These are phyloP conservation scores for Tolypocladium ovalisporum DNA, from an alignment of 2,329 filamentous ascomycete genomes.

Conservation along the genomic window DNA sequence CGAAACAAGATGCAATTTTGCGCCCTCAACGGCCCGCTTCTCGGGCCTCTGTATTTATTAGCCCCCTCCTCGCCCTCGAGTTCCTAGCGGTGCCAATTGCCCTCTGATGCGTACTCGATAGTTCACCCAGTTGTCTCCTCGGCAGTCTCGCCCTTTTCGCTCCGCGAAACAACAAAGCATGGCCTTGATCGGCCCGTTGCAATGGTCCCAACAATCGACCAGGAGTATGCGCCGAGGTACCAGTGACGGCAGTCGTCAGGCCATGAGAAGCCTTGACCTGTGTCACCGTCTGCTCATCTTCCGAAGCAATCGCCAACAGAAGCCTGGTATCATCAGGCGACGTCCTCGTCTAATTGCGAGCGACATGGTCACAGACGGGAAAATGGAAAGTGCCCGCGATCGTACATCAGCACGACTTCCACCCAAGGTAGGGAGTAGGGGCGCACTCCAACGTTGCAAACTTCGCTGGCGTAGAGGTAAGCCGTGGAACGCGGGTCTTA, in stretches of 20 bases:
- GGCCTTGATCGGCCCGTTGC: background rate
- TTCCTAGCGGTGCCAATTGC: background rate
- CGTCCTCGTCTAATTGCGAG: background rate
- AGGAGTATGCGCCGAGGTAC: too few species aligned
- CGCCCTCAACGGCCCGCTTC: background rate
- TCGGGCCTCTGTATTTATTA: background rate
- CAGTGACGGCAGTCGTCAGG: background rate
- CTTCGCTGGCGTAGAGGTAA: background rate
- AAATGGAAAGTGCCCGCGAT: background rate
- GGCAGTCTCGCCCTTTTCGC: background rate
- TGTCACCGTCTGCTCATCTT: background rate
- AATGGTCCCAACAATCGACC: background rate
- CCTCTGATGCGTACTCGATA: background rate
- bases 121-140: background rate
- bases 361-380: background rate
- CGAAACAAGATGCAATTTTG: background rate
- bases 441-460: background rate
- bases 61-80: background rate
- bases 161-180: background rate
- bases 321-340: background rate
- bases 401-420: background rate
- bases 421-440: background rate
- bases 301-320: background rate
- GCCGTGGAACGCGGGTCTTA: background rate
- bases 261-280: background rate